phyloP scores from a whole-genome alignment of 2,329 filamentous ascomycete genomes.

The Berkeleyomyces basicola region DNA sequence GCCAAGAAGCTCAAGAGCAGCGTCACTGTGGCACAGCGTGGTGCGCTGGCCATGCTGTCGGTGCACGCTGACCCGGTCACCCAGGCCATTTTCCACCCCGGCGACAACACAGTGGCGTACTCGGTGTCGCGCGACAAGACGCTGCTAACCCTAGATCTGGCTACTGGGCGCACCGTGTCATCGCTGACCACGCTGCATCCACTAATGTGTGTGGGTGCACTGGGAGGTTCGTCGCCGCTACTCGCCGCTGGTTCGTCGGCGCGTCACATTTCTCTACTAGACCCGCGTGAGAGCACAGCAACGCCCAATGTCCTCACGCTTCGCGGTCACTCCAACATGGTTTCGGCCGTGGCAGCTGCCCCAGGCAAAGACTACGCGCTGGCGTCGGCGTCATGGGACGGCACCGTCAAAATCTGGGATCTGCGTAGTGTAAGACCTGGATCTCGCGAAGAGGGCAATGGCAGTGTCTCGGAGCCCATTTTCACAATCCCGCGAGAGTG shows the following conservation, averaged over 20 bases:
- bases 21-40: conserved; percentile 48
- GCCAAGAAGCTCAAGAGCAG: conserved; percentile 26
- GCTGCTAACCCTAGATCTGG: conserved; percentile 77
- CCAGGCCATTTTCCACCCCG: conserved; percentile 67
- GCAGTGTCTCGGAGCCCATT: conserved; percentile 55
- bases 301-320: conserved; percentile 78
- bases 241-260: conserved; percentile 65
- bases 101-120: conserved; percentile 78
- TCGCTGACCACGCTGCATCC: conserved; percentile 72
- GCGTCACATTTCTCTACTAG: conserved; percentile 80
- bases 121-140: conserved; percentile 84
- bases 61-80: conserved; percentile 61
- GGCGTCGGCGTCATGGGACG: conserved; percentile 79
- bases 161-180: conserved; percentile 62
- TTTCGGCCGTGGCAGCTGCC: conserved; percentile 28
- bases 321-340: conserved; percentile 68
- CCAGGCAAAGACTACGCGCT: conserved; percentile 63
- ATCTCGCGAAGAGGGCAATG: conserved; percentile 39
- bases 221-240: conserved; percentile 35
- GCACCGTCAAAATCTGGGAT: conserved; percentile 89
- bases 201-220: conserved; percentile 59
- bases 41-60: conserved; percentile 57
- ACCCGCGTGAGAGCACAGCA: conserved; percentile 64
- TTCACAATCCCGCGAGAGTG: conserved; percentile 62
- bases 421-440: conserved; percentile 52